These are phyloP conservation scores for Pistacia atlantica DNA, from an alignment of 345 rosid genomes.

Conservation along the genomic window DNA sequence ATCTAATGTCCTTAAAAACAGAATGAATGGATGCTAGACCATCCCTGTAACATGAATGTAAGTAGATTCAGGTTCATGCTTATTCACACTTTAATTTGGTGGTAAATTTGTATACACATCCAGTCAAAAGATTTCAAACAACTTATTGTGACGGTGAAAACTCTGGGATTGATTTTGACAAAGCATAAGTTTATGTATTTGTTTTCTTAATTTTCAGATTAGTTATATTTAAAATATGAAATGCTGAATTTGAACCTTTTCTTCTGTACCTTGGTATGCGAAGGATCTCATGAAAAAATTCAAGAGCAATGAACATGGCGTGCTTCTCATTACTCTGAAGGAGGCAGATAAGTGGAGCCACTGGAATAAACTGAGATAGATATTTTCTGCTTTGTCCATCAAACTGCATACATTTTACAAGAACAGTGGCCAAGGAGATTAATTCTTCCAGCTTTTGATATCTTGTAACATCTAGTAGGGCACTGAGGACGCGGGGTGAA, in stretches of 20 bases:
- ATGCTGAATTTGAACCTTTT: not conserved
- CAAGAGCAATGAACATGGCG: conserved; percentile 58
- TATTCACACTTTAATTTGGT: not conserved
- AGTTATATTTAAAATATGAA: not conserved
- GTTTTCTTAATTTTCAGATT: not conserved
- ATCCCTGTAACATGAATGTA: not conserved
- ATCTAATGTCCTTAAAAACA: not conserved
- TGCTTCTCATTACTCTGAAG: conserved; percentile 54
- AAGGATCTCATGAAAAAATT: conserved; percentile 76
- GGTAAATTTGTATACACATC: not conserved
- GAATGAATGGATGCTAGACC: not conserved
- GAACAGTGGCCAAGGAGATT: conserved; percentile 65
- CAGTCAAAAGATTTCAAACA: not conserved
- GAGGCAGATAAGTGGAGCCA: conserved; percentile 64
- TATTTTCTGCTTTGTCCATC: conserved; percentile 74
- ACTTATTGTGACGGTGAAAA: not conserved
- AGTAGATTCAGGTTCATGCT: not conserved
- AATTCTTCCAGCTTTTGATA: conserved; percentile 50
- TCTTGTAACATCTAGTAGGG: conserved; percentile 65
- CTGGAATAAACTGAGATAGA: conserved; percentile 51
- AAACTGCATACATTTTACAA: conserved; percentile 85
- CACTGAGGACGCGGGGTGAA: conserved; percentile 65
- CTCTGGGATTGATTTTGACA: not conserved
- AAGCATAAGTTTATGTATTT: too few relatives aligned
- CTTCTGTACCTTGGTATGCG: conserved; percentile 69